Evolutionary conservation across 108 stramenopile species (phyloP).

Genomic region (Fragilariopsis cylindrus): DNA sequence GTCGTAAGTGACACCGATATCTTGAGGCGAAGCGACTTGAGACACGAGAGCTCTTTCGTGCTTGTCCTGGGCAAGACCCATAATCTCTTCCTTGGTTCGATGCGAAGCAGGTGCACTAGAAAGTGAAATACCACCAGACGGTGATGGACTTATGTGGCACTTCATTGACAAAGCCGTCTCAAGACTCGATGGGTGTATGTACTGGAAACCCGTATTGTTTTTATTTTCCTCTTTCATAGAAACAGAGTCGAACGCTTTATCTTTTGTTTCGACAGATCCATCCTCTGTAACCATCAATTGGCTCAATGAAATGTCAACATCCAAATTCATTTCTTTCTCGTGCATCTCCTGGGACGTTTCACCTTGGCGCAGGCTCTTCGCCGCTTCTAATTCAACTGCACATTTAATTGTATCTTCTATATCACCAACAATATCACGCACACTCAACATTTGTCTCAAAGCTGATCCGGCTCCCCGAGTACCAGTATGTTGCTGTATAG

Average conservation of each 20-base stretch:
- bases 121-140: conserved; percentile 64
- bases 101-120: conserved; percentile 49
- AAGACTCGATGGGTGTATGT: conserved; percentile 76
- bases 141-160: conserved; percentile 79
- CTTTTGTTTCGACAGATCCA: conserved; percentile 32
- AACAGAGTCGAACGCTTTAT: conserved; percentile 14
- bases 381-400: conserved; percentile 87
- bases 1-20: conserved; percentile 95
- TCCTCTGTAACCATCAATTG: conserved; percentile 47
- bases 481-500: conserved; percentile 57
- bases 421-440: conserved; percentile 62
- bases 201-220: conserved; percentile 24
- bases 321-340: conserved; percentile 30
- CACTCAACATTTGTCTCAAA: conserved; percentile 80
- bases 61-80: conserved; percentile 87
- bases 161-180: conserved; percentile 73
- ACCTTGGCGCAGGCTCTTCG: conserved; percentile 64
- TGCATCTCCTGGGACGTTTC: conserved; percentile 55
- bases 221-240: conserved; percentile 17
- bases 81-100: conserved; percentile 77
- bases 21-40: conserved; percentile 84
- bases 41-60: conserved; percentile 86
- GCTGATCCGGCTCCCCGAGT: conserved; percentile 72
- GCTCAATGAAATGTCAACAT: conserved; percentile 59
- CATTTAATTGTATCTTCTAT: conserved; percentile 79